Base-by-base conservation (phyloP, 2,329 filamentous ascomycete genomes). In the Ascochyta viciae-villosae region DNA sequence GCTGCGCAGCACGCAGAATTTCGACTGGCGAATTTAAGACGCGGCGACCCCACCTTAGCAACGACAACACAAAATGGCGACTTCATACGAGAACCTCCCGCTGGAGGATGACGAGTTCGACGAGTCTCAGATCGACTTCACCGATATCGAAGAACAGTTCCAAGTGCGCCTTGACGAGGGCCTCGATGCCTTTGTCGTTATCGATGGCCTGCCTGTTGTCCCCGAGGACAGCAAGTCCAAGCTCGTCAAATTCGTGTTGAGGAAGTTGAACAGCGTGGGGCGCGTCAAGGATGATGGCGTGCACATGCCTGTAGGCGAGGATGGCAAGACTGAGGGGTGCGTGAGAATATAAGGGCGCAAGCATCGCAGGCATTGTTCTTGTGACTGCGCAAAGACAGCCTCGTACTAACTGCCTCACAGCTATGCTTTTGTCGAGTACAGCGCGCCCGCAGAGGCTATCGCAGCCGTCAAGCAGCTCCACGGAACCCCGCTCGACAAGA, bases 401-500 rank as follows among this genome's bases (percentile, higher is more conserved):
- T 12, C 43, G 29, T 52, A 61, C 66, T 74, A 47, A 70, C 59
- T 37, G 44, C 38, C 22, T 35, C 66, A 34, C 67, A 96, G 92
- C 64, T 99, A 96, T 74, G 95, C 95, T 56, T 99, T 99, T 74
- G 92, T 99, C 70, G 95, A 99, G 78, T 99, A 94, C 79, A 89
- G 92, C 61, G 92, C 92, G 12, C 84, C 95, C 54, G 91, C 89
- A 73, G 93, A 98, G 81, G 95, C 95, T 26, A 84, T 91, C 53
- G 91, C 91, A 50, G 95, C 94, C 53, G 91, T 93, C 68, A 93
- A 96, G 77, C 87, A 90, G 71, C 89, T 99, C 57, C 88, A 99
- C 77, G 86, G 87, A 70, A 88, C 90, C 6, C 86, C 94, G 40
- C 89, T 99, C 71, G 95, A 99, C 82, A 98, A 96, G 86, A 97